These are phyloP conservation scores for Sugiyamaella lignohabitans DNA, from an alignment of 805 yeast genomes.

Conservation along the genomic window DNA sequence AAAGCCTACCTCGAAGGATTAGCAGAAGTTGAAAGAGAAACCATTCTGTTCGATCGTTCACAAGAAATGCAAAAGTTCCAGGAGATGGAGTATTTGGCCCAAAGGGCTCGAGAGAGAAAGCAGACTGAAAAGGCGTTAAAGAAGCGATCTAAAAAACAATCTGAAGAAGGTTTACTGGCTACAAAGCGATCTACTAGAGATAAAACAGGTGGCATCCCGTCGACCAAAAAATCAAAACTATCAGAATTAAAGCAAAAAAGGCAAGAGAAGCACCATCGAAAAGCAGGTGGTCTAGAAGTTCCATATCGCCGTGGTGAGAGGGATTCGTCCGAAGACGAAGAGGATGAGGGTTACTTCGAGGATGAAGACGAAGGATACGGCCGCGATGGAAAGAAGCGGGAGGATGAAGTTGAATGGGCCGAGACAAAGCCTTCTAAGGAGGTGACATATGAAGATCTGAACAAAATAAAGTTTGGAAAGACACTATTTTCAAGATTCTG, in stretches of 20 bases:
- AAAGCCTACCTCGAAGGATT: constrained; percentile 53
- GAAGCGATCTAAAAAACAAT: constrained; percentile 10
- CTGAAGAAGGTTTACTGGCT: constrained; percentile 5
- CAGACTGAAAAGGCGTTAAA: constrained; percentile 26
- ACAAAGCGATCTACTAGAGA: constrained; percentile 32
- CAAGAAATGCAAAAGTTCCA: constrained; percentile 86
- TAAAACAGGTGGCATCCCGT: constrained; percentile 34
- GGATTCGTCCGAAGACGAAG: constrained; percentile 30
- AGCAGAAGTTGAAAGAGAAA: constrained; percentile 92
- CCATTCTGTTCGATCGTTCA: constrained; percentile 81
- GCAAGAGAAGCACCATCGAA: constrained; percentile 41
- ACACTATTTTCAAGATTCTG: constrained; percentile 66
- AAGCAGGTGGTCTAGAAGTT: constrained; percentile 14
- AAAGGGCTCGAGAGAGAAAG: constrained; percentile 53
- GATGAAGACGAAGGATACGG: constrained; percentile 27
- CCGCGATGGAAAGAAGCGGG: constrained; percentile 28
- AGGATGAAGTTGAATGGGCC: constrained; percentile 44
- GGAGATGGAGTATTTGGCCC: constrained; percentile 75
- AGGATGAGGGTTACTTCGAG: constrained; percentile 34
- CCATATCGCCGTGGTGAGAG: constrained; percentile 15
- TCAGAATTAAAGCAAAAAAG: constrained; percentile 72
- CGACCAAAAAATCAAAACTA: constrained; percentile 47
- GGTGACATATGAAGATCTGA: constrained; percentile 59
- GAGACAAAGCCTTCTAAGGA: constrained; percentile 35
- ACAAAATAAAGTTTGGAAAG: constrained; percentile 71